A percentile compares a stretch with the other conserved stretches of the same genome.
phyloP scores from a whole-genome alignment of 2,329 filamentous ascomycete genomes.

The Xylariales sp. region DNA sequence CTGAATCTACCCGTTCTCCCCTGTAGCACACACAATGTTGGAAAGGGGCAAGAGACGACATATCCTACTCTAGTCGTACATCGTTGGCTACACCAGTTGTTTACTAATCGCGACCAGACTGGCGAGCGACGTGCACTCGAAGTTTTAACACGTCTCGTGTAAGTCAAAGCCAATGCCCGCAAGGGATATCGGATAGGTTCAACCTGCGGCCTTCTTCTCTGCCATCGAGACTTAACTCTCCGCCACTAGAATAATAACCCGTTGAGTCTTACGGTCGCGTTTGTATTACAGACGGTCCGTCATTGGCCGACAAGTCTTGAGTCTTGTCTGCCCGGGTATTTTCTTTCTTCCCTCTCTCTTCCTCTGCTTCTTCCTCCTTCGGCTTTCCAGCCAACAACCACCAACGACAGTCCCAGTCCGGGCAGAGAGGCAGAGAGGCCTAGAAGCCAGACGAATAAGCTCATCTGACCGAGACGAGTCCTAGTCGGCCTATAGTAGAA shows the following conservation, averaged over 20 bases:
- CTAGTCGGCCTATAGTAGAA: slow-evolving; percentile 17
- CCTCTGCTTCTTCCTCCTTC: slow-evolving; percentile 2
- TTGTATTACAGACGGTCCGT: slow-evolving; percentile 40
- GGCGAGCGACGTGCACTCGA: slow-evolving; percentile 17
- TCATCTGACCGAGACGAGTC: slow-evolving; percentile 8
- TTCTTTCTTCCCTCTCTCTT: slow-evolving; percentile 15
- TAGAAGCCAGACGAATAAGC: slow-evolving; percentile 7
- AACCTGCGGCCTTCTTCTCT: neutral
- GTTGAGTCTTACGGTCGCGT: slow-evolving; percentile 37
- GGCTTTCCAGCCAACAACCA: slow-evolving; percentile 10
- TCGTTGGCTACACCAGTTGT: slow-evolving; percentile 18
- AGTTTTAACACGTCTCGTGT: slow-evolving; percentile 15
- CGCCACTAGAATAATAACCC: slow-evolving; percentile 1
- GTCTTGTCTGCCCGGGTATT: slow-evolving; percentile 6
- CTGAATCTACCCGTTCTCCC: neutral
- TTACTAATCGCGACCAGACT: slow-evolving; percentile 18
- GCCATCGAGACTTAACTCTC: neutral
- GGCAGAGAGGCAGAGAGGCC: neutral
- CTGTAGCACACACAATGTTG: neutral
- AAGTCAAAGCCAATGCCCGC: slow-evolving; percentile 16
- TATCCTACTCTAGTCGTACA: neutral
- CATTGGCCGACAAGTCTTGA: slow-evolving; percentile 34
- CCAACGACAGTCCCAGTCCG: slow-evolving; percentile 1
- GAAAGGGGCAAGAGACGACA: neutral
- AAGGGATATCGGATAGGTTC: slow-evolving; percentile 9